Base-by-base conservation (phyloP, 2,329 filamentous ascomycete genomes). In the Talaromyces sp. region DNA sequence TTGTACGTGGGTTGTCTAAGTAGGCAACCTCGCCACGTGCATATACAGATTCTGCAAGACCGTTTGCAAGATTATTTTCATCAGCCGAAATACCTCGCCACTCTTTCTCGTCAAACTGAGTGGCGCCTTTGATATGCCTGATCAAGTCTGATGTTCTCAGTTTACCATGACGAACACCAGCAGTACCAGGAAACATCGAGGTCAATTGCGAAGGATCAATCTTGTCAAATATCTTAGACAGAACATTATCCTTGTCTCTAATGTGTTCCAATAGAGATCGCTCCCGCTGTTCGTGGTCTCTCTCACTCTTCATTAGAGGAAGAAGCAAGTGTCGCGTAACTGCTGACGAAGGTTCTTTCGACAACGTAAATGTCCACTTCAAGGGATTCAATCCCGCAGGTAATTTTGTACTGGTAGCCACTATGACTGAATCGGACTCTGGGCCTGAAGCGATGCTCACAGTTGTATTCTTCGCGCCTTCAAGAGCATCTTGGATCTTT, bases 201-300 rank as follows among this genome's bases (percentile, higher is more conserved):
- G 81, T 82, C 56, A 85, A 76, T 5, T 84, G 83, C 47, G 83
- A 80, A 1, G 79, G 77, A 68, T 87, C 85, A 58, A 87, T 79
- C 66, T 85, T 84, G 70, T 88, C 86, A 31, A 87, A 78, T 24
- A 89, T 74, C 63, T 84, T 86, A 8, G 77, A 77, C 60, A 89
- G 83, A 19, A 85, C 80, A 71, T 81, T 84, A 70, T 89, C 87
- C 71, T 88, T 89, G 33, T 83, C 81, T 62, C 77, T 76, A 13
- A 89, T 72, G 48, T 81, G 79, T 4, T 80, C 73, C 19, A 86
- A 72, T 6, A 89, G 76, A 24, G 76, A 76, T 33, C 77, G 72
- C 27, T 86, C 79, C 39, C 84, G 82, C 39, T 75, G 74, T 64
- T 82, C 79, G 65, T 82, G 79, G 2, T 76, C 76, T 37, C 81